Percentiles rank a stretch among this genome's conserved stretches.
These are phyloP conservation scores for Ascochyta pisi DNA, from an alignment of 2,329 filamentous ascomycete species.

Conservation along the genomic window DNA sequence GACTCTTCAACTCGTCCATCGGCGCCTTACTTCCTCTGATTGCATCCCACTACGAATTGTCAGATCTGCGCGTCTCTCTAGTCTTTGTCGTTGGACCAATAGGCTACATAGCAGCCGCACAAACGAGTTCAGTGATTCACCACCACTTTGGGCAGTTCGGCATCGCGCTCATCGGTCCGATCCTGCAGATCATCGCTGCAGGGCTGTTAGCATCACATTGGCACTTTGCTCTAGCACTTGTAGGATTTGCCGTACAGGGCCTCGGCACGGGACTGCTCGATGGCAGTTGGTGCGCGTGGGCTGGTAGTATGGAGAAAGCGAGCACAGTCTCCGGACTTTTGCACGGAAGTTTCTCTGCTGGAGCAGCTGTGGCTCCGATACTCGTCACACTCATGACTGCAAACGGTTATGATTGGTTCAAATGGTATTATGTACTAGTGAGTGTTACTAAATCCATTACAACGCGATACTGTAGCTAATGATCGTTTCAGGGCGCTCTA, in stretches of 20 bases:
- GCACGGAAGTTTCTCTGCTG: conserved; percentile 52
- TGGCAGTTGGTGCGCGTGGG: conserved; percentile 57
- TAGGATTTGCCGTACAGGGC: conserved; percentile 42
- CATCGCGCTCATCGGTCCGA: conserved; percentile 51
- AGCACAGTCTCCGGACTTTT: conserved; percentile 52
- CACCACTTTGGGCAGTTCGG: conserved; percentile 51
- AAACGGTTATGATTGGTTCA: conserved; percentile 43
- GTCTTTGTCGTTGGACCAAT: conserved; percentile 54
- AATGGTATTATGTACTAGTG: conserved; percentile 52
- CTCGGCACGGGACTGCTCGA: conserved; percentile 54
- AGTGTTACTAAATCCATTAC: conserved; percentile 9
- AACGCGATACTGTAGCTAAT: not conserved
- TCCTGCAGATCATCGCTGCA: conserved; percentile 47
- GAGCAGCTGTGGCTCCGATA: conserved; percentile 50
- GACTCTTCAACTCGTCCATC: conserved; percentile 42
- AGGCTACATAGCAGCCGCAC: conserved; percentile 55
- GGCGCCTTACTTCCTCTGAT: conserved; percentile 50
- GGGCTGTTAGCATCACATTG: conserved; percentile 37
- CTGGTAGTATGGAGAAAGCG: conserved; percentile 49
- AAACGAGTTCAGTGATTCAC: conserved; percentile 51
- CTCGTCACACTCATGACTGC: conserved; percentile 42
- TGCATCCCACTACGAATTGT: conserved; percentile 51
- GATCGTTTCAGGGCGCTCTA: conserved; percentile 17
- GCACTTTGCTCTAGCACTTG: conserved; percentile 43
- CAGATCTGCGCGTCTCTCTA: conserved; percentile 53